Percentiles rank a stretch among this genome's conserved stretches.
phyloP scores from a whole-genome alignment of 768 basidiomycete genomes.

The Omphalotus guepiniiformis region DNA sequence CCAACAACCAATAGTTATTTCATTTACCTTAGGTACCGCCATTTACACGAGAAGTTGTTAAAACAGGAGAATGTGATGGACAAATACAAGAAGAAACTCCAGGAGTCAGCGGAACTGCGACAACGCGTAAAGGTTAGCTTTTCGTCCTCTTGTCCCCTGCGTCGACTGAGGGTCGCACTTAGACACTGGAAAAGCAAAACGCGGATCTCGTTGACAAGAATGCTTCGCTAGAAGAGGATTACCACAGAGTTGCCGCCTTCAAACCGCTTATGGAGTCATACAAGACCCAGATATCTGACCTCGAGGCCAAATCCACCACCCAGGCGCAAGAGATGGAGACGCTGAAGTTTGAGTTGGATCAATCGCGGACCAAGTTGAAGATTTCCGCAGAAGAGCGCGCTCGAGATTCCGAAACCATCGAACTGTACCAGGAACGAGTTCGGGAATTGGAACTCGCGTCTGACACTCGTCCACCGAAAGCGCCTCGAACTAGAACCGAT shows the following conservation, averaged over 20 bases:
- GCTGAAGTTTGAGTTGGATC: slow-evolving; percentile 73
- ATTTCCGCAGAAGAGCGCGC: slow-evolving; percentile 65
- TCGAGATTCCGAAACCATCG: slow-evolving; percentile 80
- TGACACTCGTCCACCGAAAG: slow-evolving; percentile 3
- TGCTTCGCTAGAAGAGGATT: slow-evolving; percentile 88
- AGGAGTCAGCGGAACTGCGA: slow-evolving; percentile 87
- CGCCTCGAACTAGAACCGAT: slow-evolving; percentile 12
- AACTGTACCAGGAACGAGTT: slow-evolving; percentile 86
- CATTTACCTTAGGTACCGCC: slow-evolving; percentile 62
- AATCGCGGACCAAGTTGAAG: slow-evolving; percentile 64
- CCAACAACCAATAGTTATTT: background rate
- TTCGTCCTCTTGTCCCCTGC: slow-evolving; percentile 2
- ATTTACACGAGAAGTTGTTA: slow-evolving; percentile 86
- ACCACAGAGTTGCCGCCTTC: slow-evolving; percentile 78
- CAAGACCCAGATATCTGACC: slow-evolving; percentile 77
- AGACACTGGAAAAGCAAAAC: slow-evolving; percentile 93
- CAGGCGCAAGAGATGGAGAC: slow-evolving; percentile 70
- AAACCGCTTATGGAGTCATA: slow-evolving; percentile 91
- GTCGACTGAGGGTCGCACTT: background rate
- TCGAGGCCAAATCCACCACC: slow-evolving; percentile 67
- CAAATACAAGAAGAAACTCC: slow-evolving; percentile 98
- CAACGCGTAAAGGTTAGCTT: slow-evolving; percentile 73
- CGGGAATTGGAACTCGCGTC: slow-evolving; percentile 79
- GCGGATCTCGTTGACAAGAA: slow-evolving; percentile 89
- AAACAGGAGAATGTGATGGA: slow-evolving; percentile 98